These are phyloP conservation scores for maize (Zea mays) DNA, from an alignment of 176 grass and related monocot species.

Conservation along the genomic window Zm-B73-REFERENCE-NAM-5.0 NC_050096.1:193612501-193613000, in stretches of 20 bases:
- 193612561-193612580: background rate
- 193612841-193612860: slow-evolving; percentile 67
- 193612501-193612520: slow-evolving; percentile 85
- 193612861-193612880: slow-evolving; percentile 77
- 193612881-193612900: slow-evolving; percentile 64
- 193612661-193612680: slow-evolving; percentile 97
- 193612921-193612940: no score
- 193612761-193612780: background rate
- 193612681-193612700: slow-evolving; percentile 80
- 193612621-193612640: slow-evolving; percentile 32
- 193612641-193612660: slow-evolving; percentile 86
- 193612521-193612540: slow-evolving; percentile 56
- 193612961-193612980: no score
- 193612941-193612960: no score
- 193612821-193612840: slow-evolving; percentile 90
- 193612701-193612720: slow-evolving; percentile 84
- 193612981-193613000: no score
- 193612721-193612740: slow-evolving; percentile 42
- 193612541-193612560: slow-evolving; percentile 18
- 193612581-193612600: background rate
- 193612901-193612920: slow-evolving; percentile 21
- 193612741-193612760: background rate
- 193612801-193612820: slow-evolving; percentile 31
- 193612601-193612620: background rate
- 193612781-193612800: background rate